Base-by-base conservation (phyloP, 2,329 filamentous ascomycete species). In the Fusarium oxysporum region DNA sequence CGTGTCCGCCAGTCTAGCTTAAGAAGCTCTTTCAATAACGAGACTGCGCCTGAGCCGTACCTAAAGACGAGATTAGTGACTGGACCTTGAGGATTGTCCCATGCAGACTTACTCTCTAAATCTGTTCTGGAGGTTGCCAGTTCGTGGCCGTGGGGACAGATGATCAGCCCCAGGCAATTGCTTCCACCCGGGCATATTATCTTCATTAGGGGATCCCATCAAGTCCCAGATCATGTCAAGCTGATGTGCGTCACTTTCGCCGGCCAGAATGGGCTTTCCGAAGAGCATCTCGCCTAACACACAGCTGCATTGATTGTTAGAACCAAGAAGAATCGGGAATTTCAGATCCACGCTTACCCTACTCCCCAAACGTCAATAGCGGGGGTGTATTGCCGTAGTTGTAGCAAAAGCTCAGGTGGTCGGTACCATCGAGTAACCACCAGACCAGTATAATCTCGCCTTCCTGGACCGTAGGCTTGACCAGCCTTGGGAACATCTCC, bases 341-440 rank as follows among this genome's bases (percentile, higher is more conserved):
- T 12, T 11, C 53, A 48, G 12, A 25, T 30, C 55, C 14, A 58
- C 57, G 81, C 90, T 85, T 86, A 95, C 93, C 96, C 96, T 75
- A 98, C 96, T 76, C 96, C 96, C 96, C 96, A 99, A 84, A 99
- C 91, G 82, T 99, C 96, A 78, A 99, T 98, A 14, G 96, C 95
- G 19, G 95, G 94, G n/a, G 96, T 99, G 82, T 99, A 99, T 74
- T 91, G 91, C 77, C 95, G 92, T 37, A 99, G 86, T 72, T 96
- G 93, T 54, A 99, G 87, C 37, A 99, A 86, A 43, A 99, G 87
- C 86, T 99, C 96, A 0, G 96, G 96, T 38, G 96, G 96, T 30
- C 96, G 89, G 81, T 99, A 99, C 96, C 96, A 99, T 78, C 96
- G 87, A 21, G 96, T 99, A 16, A 99, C 96, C 23, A 99, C 96